Base-by-base conservation (phyloP, 176 grass and related monocot species). In the Musa beccarii region DNA sequence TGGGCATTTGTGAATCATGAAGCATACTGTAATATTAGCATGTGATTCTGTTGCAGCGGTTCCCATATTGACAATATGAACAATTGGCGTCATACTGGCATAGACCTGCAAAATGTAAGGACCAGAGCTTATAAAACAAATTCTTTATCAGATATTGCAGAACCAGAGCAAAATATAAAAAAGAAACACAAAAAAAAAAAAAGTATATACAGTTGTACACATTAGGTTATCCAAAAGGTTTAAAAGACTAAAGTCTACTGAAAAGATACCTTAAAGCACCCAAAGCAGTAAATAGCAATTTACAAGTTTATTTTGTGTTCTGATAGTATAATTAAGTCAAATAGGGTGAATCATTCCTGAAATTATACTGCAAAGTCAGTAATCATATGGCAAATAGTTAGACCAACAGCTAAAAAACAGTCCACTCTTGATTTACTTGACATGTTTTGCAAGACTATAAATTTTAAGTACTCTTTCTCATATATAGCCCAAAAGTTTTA, bases 11-110 rank as follows among this genome's bases (percentile, higher is more conserved):
- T 20, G 80, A 49, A 81, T 65, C 43, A 72, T 76, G 23, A 76
- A 73, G 50, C 86, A 77, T 81, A 96, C 92, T 72, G 84, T 92
- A 73, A 96, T 53, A 61, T 96, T 96, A 76, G 89, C 89, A 85
- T 86, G 82, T 49, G 92, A 96, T 84, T 96, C 83, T 85, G 63
- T 84, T 78, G 84, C 53, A 63, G 84, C 69, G 24, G 76, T 85
- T n/a, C 83, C 75, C 15, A 92, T 72, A 66, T 92, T 89, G 15
- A 89, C 92, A 79, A 96, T 83, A 80, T 96, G 84, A 75, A 96
- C 78, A 73, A 92, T 76, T 23, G 92, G 87, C 74, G 83, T 84
- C 76, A 96, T 72, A 77, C 89, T 96, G 26, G 89, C 81, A 84
- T 92, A 92, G 66, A 85, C 92, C 92, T 96, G 84, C 71, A 89